Evolutionary conservation across 2,329 filamentous ascomycete genomes (phyloP), one percentile per base, ranked within the genome.

Genomic region (Fusarium sp.): DNA sequence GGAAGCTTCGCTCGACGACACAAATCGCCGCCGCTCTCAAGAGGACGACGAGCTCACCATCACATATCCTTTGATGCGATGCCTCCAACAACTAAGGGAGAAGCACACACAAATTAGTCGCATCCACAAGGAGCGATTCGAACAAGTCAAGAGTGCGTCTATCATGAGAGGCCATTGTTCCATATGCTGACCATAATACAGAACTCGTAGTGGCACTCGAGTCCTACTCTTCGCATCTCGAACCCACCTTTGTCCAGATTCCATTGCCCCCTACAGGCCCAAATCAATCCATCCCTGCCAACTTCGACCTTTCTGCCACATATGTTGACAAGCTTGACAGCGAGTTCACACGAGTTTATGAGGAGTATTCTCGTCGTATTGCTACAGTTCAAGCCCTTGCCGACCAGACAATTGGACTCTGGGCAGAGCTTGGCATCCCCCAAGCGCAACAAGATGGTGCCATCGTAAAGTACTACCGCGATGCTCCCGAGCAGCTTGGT

Each of bases 181-280:
- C 16, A 27, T 7, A 18, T 49, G 40, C 74, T 75, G 44, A 73
- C 66, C 2, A 16, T 8, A 45, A 47, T 41, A 41, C 74, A 97
- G 94, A 98, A 85, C 91, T 99, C 70, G 94, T 94, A 25, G 90
- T 97, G 81, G 95, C 95, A 6, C 90, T 99, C 53, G 92, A 97
- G 78, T 98, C 95, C 8, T 99, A 98, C 80, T 97, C 96, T 3
- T 97, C 93, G 12, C 96, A 98, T 79, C 92, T 99, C 48, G 96
- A 99, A 79, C 84, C 93, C 13, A 91, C 91, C 4, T 98, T 98
- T 79, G 88, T 98, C 71, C 89, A 91, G 77, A 90, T 98, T 76
- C 87, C 91, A 43, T 88, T 99, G 9, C 96, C 96, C 3, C 95
- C 95, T 0, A 94, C 92, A 5, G 89, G 88, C 2, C 89, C 91